Percentiles rank a stretch among this genome's conserved stretches.
Conservation (phyloP, 495 filamentous ascomycete species). For the Daldinia vernicosa region DNA sequence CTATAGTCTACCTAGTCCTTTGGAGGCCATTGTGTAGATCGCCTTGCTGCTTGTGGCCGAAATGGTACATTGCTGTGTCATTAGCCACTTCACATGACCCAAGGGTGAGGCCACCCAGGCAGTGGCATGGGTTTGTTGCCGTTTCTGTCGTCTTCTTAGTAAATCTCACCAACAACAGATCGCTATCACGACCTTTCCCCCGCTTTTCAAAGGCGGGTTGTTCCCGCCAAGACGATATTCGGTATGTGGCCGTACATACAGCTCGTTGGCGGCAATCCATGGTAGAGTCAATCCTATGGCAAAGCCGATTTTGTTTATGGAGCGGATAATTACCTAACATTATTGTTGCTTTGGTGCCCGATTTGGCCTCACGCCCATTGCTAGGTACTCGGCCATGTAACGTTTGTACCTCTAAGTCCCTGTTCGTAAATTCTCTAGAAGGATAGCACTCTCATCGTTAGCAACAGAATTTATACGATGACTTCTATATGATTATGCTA, state of each 20-base stretch:
- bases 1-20: background rate
- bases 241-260: background rate
- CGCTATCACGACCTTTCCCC: background rate
- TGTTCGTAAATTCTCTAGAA: background rate
- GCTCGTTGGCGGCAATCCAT: background rate
- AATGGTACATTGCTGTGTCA: background rate
- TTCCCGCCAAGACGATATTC: background rate
- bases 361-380: background rate
- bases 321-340: background rate
- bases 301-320: background rate
- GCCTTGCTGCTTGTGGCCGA: background rate
- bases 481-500: background rate
- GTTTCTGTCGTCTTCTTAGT: background rate
- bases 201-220: background rate
- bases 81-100: background rate
- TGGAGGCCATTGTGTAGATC: background rate
- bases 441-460: background rate
- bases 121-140: background rate
- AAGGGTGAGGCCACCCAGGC: background rate
- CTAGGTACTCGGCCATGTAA: background rate
- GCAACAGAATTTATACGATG: background rate
- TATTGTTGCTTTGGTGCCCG: slow-evolving; percentile 1
- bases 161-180: background rate
- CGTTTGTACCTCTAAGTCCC: background rate
- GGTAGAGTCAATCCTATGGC: background rate